Base-by-base conservation (phyloP, 225 moss, liverwort and hornwort genomes). In the Marchantia paleacea region DNA sequence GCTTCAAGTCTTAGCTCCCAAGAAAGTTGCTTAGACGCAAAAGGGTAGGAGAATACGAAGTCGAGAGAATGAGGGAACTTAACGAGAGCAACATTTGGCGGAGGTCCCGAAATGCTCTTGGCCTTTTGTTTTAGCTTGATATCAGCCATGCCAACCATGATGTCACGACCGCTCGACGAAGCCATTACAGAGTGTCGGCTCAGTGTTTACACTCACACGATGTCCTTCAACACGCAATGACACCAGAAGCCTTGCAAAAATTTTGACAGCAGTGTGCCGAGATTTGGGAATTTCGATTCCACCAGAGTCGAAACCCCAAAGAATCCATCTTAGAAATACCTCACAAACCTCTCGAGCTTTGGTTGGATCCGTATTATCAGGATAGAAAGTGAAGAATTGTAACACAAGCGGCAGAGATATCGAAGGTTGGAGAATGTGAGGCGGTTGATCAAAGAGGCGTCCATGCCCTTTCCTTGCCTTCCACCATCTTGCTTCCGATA, bases 81-180 rank as follows among this genome's bases (percentile, higher is more conserved):
- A 81, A 87, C 84, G 50, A 75, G 10, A 19, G 87, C 13, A 63
- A 76, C 11, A 81, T 85, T 88, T 75, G 85, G 72, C 14, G 85
- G 85, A 26, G 70, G 80, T 3, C 74, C 83, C 15, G 88, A 88
- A 71, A 85, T 71, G 81, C 88, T 88, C 30, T 85, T 88, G 11
- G 88, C 88, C 79, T 85, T 88, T 31, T 82, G 74, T 79, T 88
- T 88, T 20, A 88, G 81, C 52, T 88, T 88, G 75, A 78, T 78
- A 57, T 88, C 85, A 0, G 85, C 85, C 78, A 78, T 7, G 47
- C 88, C 81, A 68, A 85, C 74, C 80, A 82, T 82, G 24, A 88
- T 85, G 24, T 85, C 87, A 57, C 76, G 58, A 24, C 20, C 24
- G 63, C 8, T 20, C n/a, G 24, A 20, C 20, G 18, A 63, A 39